Conservation (phyloP, 352 stramenopile genomes). For the Saprolegnia parasitica region DNA sequence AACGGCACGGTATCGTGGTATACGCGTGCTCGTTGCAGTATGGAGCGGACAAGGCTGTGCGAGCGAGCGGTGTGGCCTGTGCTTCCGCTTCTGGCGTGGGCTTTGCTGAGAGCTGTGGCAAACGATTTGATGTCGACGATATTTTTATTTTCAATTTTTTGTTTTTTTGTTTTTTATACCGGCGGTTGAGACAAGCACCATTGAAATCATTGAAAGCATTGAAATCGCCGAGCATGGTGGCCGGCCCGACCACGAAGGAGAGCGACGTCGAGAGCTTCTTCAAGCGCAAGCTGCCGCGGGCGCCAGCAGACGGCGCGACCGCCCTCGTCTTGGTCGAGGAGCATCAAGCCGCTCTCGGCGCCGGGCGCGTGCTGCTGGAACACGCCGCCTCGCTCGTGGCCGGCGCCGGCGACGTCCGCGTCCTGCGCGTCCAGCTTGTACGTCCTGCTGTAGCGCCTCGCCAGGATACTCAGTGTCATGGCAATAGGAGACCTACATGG, state of each 20-base stretch:
- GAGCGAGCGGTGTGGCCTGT: no score
- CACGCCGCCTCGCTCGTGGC: background rate
- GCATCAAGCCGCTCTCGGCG: slow-evolving; percentile 44
- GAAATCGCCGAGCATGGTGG: background rate
- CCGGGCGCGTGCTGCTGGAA: slow-evolving; percentile 48
- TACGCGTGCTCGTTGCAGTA: no score
- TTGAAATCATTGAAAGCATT: background rate
- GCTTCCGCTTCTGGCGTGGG: no score
- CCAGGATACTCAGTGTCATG: background rate
- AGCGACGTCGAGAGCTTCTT: slow-evolving; percentile 18
- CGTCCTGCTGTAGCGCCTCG: background rate
- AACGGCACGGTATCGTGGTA: no score
- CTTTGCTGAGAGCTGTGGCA: no score
- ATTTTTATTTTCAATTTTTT: background rate
- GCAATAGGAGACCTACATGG: slow-evolving; percentile 7
- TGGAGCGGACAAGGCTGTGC: no score
- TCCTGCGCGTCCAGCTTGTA: slow-evolving; percentile 19
- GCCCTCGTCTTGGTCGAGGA: slow-evolving; percentile 66
- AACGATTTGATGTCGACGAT: background rate
- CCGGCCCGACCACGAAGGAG: background rate
- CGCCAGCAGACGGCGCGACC: background rate
- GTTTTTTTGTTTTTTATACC: background rate
- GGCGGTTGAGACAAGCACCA: background rate
- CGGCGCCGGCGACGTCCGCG: background rate
- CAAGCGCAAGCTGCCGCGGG: slow-evolving; percentile 11